Percentiles rank a stretch among this genome's conserved stretches.
Evolutionary conservation across 768 basidiomycete species (phyloP).

Genomic region (Kwoniella sp.): DNA sequence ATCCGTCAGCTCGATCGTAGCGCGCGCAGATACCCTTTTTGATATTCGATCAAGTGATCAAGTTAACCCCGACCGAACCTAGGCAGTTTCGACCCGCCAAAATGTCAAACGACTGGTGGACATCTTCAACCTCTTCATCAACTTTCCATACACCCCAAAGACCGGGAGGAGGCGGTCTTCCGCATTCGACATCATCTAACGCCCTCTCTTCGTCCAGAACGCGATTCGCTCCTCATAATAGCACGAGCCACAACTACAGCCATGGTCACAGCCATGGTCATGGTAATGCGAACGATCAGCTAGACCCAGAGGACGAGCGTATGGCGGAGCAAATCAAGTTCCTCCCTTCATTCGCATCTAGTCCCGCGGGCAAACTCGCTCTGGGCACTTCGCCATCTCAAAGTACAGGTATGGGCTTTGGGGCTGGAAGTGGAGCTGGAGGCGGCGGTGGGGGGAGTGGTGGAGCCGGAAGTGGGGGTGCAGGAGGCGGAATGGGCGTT

Average conservation of each 20-base stretch:
- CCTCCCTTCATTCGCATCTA: constrained; percentile 42
- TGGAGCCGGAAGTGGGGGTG: not conserved
- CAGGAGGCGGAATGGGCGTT: not conserved
- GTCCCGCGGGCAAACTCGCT: constrained; percentile 43
- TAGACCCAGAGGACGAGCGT: constrained; percentile 44
- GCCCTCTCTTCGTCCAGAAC: constrained; percentile 2
- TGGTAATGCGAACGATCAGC: constrained; percentile 28
- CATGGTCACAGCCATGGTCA: not conserved
- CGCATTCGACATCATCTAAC: not conserved
- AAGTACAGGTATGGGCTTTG: constrained; percentile 5
- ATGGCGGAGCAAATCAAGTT: constrained; percentile 47
- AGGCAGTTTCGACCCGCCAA: too few species aligned
- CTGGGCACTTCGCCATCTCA: constrained; percentile 24
- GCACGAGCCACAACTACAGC: not conserved
- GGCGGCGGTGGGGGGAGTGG: not conserved
- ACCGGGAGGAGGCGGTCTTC: not conserved
- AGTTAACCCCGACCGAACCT: too few species aligned
- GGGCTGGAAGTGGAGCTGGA: not conserved
- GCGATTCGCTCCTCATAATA: constrained; percentile 1
- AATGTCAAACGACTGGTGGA: constrained; percentile 42
- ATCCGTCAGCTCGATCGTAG: too few species aligned
- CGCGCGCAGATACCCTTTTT: too few species aligned
- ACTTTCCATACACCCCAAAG: constrained; percentile 23
- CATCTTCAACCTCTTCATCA: constrained; percentile 17
- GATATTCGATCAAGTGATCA: too few species aligned